Percentiles rank a stretch among this genome's conserved stretches.
Evolutionary conservation across 768 basidiomycete genomes (phyloP).

Genomic region (Pleurotus giganteus): DNA sequence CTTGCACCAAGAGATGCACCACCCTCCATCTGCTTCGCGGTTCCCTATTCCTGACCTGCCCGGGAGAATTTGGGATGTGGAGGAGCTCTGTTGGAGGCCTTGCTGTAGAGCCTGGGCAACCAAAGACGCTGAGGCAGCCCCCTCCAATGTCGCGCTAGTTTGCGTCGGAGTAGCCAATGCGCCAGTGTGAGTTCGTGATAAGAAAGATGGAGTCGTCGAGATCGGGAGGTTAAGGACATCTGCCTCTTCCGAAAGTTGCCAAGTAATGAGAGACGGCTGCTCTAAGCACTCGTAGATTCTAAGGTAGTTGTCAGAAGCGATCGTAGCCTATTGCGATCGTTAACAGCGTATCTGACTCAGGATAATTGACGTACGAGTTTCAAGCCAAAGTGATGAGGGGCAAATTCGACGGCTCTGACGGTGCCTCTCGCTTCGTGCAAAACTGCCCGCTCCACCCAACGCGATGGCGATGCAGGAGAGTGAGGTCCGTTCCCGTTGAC

Average conservation of each 20-base stretch:
- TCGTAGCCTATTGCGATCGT: conserved; percentile 16
- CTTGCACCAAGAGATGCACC: conserved; percentile 87
- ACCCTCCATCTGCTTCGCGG: conserved; percentile 14
- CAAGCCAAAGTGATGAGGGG: conserved; percentile 83
- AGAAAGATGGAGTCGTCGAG: conserved; percentile 37
- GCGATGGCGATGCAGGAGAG: conserved; percentile 27
- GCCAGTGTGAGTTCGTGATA: conserved; percentile 47
- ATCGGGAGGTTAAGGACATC: conserved; percentile 60
- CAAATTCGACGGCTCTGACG: conserved; percentile 83
- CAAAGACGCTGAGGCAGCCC: conserved; percentile 39
- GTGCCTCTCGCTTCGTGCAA: no score
- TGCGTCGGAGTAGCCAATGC: conserved; percentile 72
- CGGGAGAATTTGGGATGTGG: conserved; percentile 8
- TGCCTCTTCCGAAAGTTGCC: conserved; percentile 76
- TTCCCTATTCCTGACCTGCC: conserved; percentile 14
- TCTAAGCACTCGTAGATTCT: conserved; percentile 91
- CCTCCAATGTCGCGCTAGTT: conserved; percentile 51
- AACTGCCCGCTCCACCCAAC: conserved; percentile 82
- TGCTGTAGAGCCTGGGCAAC: conserved; percentile 67
- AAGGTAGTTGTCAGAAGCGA: conserved; percentile 84
- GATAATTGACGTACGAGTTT: conserved; percentile 61
- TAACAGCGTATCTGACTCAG: neutral
- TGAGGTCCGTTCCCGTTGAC: conserved; percentile 22
- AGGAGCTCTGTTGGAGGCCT: conserved; percentile 31
- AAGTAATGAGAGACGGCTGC: conserved; percentile 66